Evolutionary conservation across 2,329 filamentous ascomycete genomes (phyloP).

Genomic region (Nectriaceae sp.): DNA sequence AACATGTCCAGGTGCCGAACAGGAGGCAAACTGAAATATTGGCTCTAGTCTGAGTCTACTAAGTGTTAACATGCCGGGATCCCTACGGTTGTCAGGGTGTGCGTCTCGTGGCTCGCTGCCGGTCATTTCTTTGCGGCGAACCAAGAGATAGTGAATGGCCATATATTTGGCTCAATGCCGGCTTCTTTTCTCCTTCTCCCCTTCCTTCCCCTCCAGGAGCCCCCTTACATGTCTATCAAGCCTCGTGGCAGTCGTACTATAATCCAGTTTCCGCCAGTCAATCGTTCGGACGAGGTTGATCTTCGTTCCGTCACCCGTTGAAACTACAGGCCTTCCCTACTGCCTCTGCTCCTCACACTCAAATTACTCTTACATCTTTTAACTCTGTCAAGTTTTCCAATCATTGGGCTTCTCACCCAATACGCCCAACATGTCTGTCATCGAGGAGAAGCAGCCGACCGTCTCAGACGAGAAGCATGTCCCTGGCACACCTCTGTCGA

Average conservation of each 20-base stretch:
- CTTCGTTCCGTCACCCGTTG: constrained; percentile 5
- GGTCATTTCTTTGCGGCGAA: no score
- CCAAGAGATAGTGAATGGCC: no score
- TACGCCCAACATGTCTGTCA: constrained; percentile 17
- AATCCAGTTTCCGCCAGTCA: not conserved
- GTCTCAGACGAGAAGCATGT: constrained; percentile 15
- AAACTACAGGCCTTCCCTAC: constrained; percentile 3
- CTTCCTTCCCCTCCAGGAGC: no score
- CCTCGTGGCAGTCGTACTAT: not conserved
- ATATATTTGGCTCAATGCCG: not conserved
- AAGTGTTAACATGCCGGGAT: not conserved
- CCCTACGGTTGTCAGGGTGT: no score
- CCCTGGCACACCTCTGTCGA: constrained; percentile 10
- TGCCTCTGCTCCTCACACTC: not conserved
- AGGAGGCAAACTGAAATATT: constrained; percentile 6
- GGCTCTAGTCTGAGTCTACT: not conserved
- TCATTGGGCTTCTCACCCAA: constrained; percentile 2
- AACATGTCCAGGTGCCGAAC: constrained; percentile 6
- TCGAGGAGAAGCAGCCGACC: constrained; percentile 15
- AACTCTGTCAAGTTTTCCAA: not conserved
- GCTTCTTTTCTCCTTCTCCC: not conserved
- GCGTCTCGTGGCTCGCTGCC: not conserved
- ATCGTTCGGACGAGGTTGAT: constrained; percentile 7
- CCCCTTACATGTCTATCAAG: no score
- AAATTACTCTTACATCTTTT: not conserved